phyloP scores from a whole-genome alignment of 148 eudicot genomes.

The Rhododendron williamsianum region DNA sequence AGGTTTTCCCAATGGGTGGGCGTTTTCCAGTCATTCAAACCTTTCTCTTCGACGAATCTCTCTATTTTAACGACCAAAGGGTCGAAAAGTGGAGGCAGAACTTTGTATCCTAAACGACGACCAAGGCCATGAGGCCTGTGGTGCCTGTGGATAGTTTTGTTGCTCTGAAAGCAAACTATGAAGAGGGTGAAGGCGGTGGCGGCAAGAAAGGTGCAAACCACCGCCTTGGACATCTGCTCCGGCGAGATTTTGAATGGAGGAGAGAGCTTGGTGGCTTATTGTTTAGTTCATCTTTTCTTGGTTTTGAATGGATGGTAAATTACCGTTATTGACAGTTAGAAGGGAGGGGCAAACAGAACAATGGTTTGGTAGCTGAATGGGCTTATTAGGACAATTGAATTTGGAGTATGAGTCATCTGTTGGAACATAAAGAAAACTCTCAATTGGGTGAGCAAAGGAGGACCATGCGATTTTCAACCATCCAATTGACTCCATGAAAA shows the following conservation, averaged over 20 bases:
- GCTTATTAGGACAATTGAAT: too few relatives aligned
- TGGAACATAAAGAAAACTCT: not conserved
- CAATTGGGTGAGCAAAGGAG: not conserved
- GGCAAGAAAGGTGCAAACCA: conserved; percentile 25
- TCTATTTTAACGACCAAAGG: conserved; percentile 27
- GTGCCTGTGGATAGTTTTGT: not conserved
- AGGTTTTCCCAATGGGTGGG: not conserved
- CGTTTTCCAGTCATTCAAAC: not conserved
- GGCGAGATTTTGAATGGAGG: not conserved
- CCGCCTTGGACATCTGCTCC: conserved; percentile 37
- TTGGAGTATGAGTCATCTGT: not conserved
- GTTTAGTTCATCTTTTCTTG: not conserved
- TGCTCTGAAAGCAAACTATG: conserved; percentile 3
- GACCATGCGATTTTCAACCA: not conserved
- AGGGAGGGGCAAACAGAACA: not conserved
- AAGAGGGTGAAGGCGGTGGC: conserved; percentile 30
- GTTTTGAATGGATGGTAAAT: not conserved
- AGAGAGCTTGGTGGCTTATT: not conserved
- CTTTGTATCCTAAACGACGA: conserved; percentile 22
- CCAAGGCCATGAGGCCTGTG: conserved; percentile 4
- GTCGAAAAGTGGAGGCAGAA: conserved; percentile 26
- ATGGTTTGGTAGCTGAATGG: not conserved
- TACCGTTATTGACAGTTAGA: not conserved
- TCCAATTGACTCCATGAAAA: not conserved
- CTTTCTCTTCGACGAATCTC: conserved; percentile 15